Evolutionary conservation across 2,329 filamentous ascomycete genomes (phyloP).

Genomic region (Mycocentrospora acerina): DNA sequence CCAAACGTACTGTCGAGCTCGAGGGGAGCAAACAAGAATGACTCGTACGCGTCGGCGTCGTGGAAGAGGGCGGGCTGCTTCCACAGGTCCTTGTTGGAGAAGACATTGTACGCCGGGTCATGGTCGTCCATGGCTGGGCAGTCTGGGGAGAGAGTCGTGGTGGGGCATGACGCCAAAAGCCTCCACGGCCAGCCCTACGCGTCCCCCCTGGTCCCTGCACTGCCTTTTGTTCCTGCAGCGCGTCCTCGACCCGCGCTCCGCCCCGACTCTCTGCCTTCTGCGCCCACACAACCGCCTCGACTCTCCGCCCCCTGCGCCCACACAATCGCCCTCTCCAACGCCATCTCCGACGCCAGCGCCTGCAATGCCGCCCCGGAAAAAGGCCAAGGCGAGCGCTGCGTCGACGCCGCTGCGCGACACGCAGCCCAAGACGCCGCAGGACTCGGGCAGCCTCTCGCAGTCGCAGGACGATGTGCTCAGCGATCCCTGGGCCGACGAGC

Average conservation of each 20-base stretch:
- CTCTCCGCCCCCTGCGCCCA: background rate
- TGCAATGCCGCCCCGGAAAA: conserved; percentile 71
- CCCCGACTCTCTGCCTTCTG: conserved; percentile 2
- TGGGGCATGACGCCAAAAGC: conserved; percentile 34
- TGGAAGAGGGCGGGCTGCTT: conserved; percentile 52
- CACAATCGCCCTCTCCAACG: background rate
- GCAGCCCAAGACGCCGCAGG: conserved; percentile 44
- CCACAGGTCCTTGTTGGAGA: conserved; percentile 65
- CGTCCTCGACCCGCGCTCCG: conserved; percentile 1
- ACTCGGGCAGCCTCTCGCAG: conserved; percentile 39
- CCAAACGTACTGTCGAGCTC: conserved; percentile 39
- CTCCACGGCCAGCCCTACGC: conserved; percentile 30
- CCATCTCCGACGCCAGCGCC: conserved; percentile 1
- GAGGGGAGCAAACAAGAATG: conserved; percentile 35
- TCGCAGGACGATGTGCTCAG: conserved; percentile 62
- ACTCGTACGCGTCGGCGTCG: conserved; percentile 19
- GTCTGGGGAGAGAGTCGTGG: conserved; percentile 12
- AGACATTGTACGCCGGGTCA: conserved; percentile 56
- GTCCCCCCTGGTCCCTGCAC: conserved; percentile 9
- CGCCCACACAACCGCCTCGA: background rate
- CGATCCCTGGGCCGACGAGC: conserved; percentile 92
- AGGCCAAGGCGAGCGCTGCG: conserved; percentile 58
- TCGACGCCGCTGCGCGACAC: conserved; percentile 55
- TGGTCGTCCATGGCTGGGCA: conserved; percentile 22
- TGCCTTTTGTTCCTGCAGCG: conserved; percentile 14